Conservation (phyloP, 768 basidiomycete genomes). For the Filobasidium floriforme region DNA sequence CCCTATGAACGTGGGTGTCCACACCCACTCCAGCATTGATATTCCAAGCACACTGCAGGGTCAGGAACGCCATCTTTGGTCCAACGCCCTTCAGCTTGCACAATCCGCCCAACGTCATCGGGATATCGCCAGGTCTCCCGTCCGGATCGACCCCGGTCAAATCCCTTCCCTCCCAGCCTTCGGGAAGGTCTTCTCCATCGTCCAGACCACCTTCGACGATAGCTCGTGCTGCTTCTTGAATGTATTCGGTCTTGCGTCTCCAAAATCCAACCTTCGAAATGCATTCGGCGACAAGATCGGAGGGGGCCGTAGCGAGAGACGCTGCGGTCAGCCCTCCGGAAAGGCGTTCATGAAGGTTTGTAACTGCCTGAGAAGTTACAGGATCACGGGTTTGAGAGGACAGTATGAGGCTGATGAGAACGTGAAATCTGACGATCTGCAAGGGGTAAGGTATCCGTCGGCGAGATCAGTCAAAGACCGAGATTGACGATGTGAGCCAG, state of each 20-base stretch:
- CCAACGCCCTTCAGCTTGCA: constrained; percentile 85
- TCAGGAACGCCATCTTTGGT: constrained; percentile 92
- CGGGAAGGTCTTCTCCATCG: constrained; percentile 49
- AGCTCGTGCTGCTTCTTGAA: constrained; percentile 58
- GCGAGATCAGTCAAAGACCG: neutral
- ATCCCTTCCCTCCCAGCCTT: constrained; percentile 10
- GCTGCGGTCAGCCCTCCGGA: constrained; percentile 50
- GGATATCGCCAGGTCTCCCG: constrained; percentile 64
- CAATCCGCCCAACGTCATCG: constrained; percentile 77
- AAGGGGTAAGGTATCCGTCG: neutral
- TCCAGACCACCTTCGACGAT: constrained; percentile 54
- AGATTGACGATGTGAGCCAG: neutral
- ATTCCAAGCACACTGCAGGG: constrained; percentile 79
- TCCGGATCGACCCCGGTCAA: constrained; percentile 35
- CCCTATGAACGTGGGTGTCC: constrained; percentile 91
- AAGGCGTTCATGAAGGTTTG: constrained; percentile 62
- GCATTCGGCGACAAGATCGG: constrained; percentile 64
- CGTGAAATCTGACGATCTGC: constrained; percentile 73
- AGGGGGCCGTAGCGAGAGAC: neutral
- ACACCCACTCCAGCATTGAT: constrained; percentile 73
- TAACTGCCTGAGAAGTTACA: constrained; percentile 70
- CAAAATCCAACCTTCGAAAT: constrained; percentile 91
- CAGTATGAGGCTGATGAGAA: constrained; percentile 86
- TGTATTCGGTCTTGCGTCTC: constrained; percentile 74
- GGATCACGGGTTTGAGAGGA: constrained; percentile 93